Base-by-base conservation (phyloP, 1,284 basidiomycete genomes). In the Jaminaea rosea region DNA sequence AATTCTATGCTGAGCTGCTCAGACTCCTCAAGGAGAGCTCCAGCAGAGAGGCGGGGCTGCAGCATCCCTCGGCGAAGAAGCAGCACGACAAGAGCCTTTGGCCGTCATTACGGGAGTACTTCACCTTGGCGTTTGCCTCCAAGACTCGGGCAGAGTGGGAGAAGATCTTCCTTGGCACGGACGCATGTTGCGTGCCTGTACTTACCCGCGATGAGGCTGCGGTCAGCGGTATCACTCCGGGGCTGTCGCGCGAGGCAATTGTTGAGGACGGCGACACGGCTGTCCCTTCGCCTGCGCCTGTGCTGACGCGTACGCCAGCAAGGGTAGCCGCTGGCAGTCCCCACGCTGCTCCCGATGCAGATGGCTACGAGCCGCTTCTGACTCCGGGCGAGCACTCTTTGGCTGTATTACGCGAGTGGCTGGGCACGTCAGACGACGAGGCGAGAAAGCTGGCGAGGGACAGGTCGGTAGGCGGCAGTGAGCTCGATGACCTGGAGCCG, bases 181-280 rank as follows among this genome's bases (percentile, higher is more conserved):
- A 90, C 58, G 83, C 86, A 7, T 90, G 87, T 69, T 80, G 79
- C 4, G 78, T 85, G 5, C 86, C 87, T 0, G 84, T 90, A 15
- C 77, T 88, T 17, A 58, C 60, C 0, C 56, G 63, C 11, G 59
- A 70, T 44, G 69, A 75, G 44, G 71, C 58, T 46, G 71, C 59
- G 11, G 53, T 55, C 13, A 46, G 27, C 29, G 64, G 59, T 15
- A 67, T 48, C 28, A 46, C 44, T 47, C 69, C 48, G n/a, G 53
- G 42, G 17, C 56, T 49, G 24, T 56, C 42, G n/a, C 50, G 13
- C 19, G 48, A 39, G 10, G 52, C 55, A 2, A 11, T 42, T 4
- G 39, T 42, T 23, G 56, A 55, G 23, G 49, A 45, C 15, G 65
- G 56, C 19, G 59, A 63, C 10, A 63, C 63, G 2, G 55, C 65